These are phyloP conservation scores for Talaromyces ruber DNA, from an alignment of 495 filamentous ascomycete genomes.

Conservation along the genomic window DNA sequence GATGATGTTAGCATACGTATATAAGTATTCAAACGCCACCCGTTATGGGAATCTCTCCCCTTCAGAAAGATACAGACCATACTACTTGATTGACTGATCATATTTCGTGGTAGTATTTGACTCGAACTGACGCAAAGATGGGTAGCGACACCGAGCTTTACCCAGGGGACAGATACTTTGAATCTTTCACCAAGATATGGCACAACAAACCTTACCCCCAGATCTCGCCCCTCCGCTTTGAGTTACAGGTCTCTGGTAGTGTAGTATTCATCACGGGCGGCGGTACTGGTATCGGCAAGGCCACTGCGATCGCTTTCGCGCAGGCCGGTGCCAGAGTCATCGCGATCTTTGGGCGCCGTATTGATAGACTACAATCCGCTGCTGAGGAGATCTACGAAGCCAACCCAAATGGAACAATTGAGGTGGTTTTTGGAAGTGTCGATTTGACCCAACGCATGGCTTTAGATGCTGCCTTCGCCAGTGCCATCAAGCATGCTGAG, in stretches of 20 bases:
- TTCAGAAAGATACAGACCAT: not conserved
- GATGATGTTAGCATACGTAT: not conserved
- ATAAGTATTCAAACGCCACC: not conserved
- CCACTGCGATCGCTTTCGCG: conserved; percentile 28
- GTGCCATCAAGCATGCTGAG: conserved; percentile 10
- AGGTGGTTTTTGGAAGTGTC: conserved; percentile 17
- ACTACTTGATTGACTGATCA: not conserved
- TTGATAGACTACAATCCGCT: conserved; percentile 15
- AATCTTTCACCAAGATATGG: conserved; percentile 17
- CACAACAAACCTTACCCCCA: conserved; percentile 32
- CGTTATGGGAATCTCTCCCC: not conserved
- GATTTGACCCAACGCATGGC: conserved; percentile 30
- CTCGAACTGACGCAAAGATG: not conserved
- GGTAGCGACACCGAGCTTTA: not conserved
- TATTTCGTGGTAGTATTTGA: not conserved
- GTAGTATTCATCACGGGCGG: conserved; percentile 42
- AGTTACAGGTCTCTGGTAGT: conserved; percentile 32
- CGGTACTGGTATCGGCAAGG: conserved; percentile 28
- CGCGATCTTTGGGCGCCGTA: conserved; percentile 24
- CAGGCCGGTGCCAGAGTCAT: conserved; percentile 25
- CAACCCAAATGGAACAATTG: conserved; percentile 4
- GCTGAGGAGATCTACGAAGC: not conserved
- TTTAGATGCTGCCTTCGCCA: conserved; percentile 26
- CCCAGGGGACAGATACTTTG: not conserved
- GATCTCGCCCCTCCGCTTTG: conserved; percentile 28